Evolutionary conservation across 345 rosid species (phyloP).

Genomic region (Brassica juncea): DNA sequence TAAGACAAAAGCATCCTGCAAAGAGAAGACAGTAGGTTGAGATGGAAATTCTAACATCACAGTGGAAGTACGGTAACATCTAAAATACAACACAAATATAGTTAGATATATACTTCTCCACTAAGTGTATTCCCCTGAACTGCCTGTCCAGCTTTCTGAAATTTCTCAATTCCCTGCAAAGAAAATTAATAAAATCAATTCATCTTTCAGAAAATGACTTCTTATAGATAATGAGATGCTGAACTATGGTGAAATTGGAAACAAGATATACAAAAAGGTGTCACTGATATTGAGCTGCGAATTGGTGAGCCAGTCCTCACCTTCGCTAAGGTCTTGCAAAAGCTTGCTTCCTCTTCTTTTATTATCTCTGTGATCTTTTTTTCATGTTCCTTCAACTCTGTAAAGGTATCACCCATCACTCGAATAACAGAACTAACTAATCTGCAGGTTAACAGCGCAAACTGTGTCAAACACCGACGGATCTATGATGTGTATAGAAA

Average conservation of each 20-base stretch:
- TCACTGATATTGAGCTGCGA: background rate
- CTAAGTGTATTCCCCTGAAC: slow-evolving; percentile 70
- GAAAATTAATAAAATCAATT: slow-evolving; percentile 24
- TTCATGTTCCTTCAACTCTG: slow-evolving; percentile 83
- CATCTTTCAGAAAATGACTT: background rate
- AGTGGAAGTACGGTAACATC: slow-evolving; percentile 1
- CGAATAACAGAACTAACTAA: slow-evolving; percentile 73
- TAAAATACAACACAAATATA: slow-evolving; percentile 1
- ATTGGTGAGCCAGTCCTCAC: slow-evolving; percentile 39
- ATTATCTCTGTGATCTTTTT: slow-evolving; percentile 67
- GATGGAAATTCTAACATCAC: background rate
- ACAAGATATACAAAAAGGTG: background rate
- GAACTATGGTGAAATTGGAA: background rate
- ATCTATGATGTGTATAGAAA: background rate
- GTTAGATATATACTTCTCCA: slow-evolving; percentile 62
- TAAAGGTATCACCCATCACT: slow-evolving; percentile 82
- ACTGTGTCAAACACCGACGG: background rate
- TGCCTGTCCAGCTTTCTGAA: slow-evolving; percentile 86
- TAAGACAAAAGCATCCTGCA: slow-evolving; percentile 92
- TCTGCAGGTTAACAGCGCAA: slow-evolving; percentile 44
- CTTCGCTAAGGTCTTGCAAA: slow-evolving; percentile 87
- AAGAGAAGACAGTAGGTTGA: slow-evolving; percentile 16
- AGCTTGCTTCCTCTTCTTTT: slow-evolving; percentile 86
- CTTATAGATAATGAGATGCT: no score
- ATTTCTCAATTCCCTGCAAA: slow-evolving; percentile 88